Base-by-base conservation (phyloP, 768 basidiomycete genomes). In the Suillus americanus region DNA sequence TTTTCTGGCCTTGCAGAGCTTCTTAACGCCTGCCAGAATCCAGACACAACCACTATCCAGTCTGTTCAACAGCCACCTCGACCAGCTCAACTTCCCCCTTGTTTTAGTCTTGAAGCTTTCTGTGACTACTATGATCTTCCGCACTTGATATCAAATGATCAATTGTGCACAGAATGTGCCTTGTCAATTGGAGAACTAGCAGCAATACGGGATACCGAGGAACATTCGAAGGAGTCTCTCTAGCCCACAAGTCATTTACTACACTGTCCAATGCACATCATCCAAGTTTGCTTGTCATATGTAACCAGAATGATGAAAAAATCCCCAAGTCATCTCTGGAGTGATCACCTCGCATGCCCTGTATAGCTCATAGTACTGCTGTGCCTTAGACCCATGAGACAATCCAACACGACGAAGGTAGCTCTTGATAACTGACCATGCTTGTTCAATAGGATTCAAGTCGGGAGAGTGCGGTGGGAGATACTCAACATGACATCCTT, bases 401-500 rank as follows among this genome's bases (percentile, higher is more conserved):
- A 62, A 62, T 23, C 62, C 64, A 35, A 57, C 12, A 14, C 23
- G 45, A 25, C 2, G 33, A n/a, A 75, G 43, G 20, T 66, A 45
- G 3, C 68, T 54, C 51, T 74, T 75, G 61, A 74, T 71, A 2
- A 62, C 62, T 0, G 67, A 73, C 33, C 68, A 76, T 7, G 71
- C 72, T 60, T 74, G 68, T 59, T 76, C 69, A 45, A 77, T 76
- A 1, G 72, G 76, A 41, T 77, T 73, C 30, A 67, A 70, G 64
- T 76, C 67, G 0, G 76, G 71, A 3, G 76, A 77, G 54, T 77
- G 76, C n/a, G 74, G 72, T 9, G 76, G 75, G 5, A 75, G 63
- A 60, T 69, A 73, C 48, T 71, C 65, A n/a, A 72, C 66, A 20
- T 53, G 65, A 50, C 65, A 70, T 1, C 67, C 72, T 66, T 46